phyloP scores from a whole-genome alignment of 495 filamentous ascomycete species.

The Podospora conica region DNA sequence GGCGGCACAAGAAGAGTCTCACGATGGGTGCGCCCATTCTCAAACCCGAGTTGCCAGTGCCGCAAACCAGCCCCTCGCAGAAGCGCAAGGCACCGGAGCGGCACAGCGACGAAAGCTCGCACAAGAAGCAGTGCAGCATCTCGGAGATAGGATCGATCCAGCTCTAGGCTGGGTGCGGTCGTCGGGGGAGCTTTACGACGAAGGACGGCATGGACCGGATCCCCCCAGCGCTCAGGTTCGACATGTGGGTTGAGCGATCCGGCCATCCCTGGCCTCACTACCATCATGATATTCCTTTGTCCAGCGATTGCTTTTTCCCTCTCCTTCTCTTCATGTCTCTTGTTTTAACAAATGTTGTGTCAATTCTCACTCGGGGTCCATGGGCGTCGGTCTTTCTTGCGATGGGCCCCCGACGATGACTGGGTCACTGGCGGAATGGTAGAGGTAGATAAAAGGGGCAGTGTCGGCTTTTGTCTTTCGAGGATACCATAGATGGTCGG shows the following conservation, averaged over 20 bases:
- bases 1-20: constrained; percentile 39
- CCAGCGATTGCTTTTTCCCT: background rate
- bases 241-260: constrained; percentile 10
- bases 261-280: constrained; percentile 31
- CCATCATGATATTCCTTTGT: constrained; percentile 12
- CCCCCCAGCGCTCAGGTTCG: constrained; percentile 1
- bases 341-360: constrained; percentile 3
- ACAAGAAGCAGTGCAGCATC: constrained; percentile 48
- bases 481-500: constrained; percentile 13
- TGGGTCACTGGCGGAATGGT: constrained; percentile 3
- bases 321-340: background rate
- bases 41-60: background rate
- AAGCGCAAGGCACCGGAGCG: constrained; percentile 46
- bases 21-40: constrained; percentile 21
- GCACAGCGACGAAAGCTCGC: constrained; percentile 25
- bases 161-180: constrained; percentile 10
- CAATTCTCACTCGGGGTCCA: background rate
- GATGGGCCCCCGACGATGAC: background rate
- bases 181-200: constrained; percentile 17
- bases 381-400: background rate
- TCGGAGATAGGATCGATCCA: constrained; percentile 33
- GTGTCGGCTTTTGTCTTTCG: constrained; percentile 21
- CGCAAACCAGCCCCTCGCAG: constrained; percentile 36
- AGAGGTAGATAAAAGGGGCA: constrained; percentile 23
- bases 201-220: constrained; percentile 28